Evolutionary conservation across 2,329 filamentous ascomycete species (phyloP).

Genomic region (Aspergillus intermedius): DNA sequence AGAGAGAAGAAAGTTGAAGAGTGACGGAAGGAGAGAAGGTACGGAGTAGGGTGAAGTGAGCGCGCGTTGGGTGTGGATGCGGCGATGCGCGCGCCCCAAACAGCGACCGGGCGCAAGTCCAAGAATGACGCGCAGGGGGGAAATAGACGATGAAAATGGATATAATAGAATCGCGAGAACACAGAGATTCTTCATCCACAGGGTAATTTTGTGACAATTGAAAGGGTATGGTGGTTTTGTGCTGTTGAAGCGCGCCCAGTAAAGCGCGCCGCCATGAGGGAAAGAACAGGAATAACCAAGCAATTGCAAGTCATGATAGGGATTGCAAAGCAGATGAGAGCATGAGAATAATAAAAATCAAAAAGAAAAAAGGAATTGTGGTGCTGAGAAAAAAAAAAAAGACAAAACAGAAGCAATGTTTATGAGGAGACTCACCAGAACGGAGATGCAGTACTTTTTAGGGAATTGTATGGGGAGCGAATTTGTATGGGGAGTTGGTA

Average conservation of each 20-base stretch:
- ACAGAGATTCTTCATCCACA: constrained; percentile 2
- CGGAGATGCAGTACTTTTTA: constrained; percentile 34
- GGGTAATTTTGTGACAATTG: background rate
- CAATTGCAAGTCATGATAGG: constrained; percentile 9
- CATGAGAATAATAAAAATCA: constrained; percentile 15
- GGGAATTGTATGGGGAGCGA: constrained; percentile 29
- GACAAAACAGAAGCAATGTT: constrained; percentile 17
- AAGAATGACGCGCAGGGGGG: constrained; percentile 4
- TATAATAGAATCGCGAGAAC: constrained; percentile 3
- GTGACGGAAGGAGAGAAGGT: constrained; percentile 4
- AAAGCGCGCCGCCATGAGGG: constrained; percentile 16
- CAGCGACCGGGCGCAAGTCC: constrained; percentile 16
- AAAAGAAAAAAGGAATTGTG: constrained; percentile 18
- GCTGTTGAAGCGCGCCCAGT: constrained; percentile 16
- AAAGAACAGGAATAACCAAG: constrained; percentile 16
- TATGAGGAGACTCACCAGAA: constrained; percentile 31
- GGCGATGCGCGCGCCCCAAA: constrained; percentile 14
- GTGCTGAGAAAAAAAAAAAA: constrained; percentile 18
- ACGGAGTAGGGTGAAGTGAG: constrained; percentile 4
- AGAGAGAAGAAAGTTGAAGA: constrained; percentile 1
- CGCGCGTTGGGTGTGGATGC: constrained; percentile 6
- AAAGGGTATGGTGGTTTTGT: constrained; percentile 1
- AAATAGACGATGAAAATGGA: constrained; percentile 5
- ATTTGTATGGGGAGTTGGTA: constrained; percentile 23
- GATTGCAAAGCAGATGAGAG: constrained; percentile 2